Evolutionary conservation across 345 rosid genomes (phyloP), one percentile per base, ranked within the genome.

Genomic region (Noccaea caerulescens): DNA sequence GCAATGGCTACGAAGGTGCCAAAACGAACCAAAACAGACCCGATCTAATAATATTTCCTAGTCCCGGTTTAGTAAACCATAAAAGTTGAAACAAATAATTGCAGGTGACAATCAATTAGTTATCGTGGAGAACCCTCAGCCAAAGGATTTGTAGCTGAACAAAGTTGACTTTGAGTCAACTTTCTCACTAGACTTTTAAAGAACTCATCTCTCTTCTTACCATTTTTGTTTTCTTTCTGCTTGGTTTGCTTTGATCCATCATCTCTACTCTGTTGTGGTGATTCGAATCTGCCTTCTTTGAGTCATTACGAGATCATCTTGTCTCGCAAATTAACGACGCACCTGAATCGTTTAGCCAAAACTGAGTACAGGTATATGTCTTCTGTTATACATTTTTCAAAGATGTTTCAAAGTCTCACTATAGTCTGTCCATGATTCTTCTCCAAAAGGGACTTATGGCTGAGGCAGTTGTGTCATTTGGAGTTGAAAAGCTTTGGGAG

Each of bases 391-490:
- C 4, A 8, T 8, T 8, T 14, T 57, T n/a, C 39, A 18, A 57
- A 18, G 27, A 57, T 6, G 10, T 56, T 56, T 56, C 27, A 36
- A 14, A 16, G 61, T 2, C 61, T 36, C 43, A 56, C 27, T 56
- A 56, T 16, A 16, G 27, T 16, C 8, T 14, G 27, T 56, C 8
- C 44, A 36, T 57, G 45, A 37, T 23, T 30, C 12, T 30, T 65
- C 36, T 65, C 3, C 16, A 16, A 63, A 37, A 65, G 16, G 69
- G 14, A n/a, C n/a, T 36, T 18, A 64, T 68, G 72, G 62, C 54
- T 43, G 82, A 72, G 8, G 72, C 65, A 41, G 75, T 67, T 7
- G 66, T 80, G 18, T 20, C 71, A 8, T 80, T 58, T 32, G 76
- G 45, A 39, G 38, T 73, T 7, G 36, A 80, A 32, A 80, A 71